These are phyloP conservation scores for Polychaeton citri DNA, from an alignment of 2,329 filamentous ascomycete species.

Conservation along the genomic window DNA sequence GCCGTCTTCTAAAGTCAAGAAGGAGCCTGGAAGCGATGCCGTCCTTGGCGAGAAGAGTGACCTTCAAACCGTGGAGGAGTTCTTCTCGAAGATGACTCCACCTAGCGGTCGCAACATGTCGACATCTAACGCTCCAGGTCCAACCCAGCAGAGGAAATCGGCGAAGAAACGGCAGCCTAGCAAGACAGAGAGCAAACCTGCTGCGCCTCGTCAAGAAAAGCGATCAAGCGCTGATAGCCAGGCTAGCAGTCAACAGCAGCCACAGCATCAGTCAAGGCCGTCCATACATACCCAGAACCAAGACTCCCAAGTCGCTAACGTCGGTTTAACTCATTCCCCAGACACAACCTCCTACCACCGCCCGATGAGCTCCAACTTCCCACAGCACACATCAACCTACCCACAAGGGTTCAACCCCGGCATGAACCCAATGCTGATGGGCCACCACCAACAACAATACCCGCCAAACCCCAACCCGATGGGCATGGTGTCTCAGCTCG, in stretches of 20 bases:
- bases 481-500: slow-evolving; percentile 52
- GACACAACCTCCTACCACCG: slow-evolving; percentile 1
- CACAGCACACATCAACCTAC: slow-evolving; percentile 35
- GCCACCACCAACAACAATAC: slow-evolving; percentile 23
- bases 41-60: slow-evolving; percentile 80
- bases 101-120: slow-evolving; percentile 30
- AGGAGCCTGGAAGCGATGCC: slow-evolving; percentile 71
- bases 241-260: slow-evolving; percentile 11
- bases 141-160: slow-evolving; percentile 15
- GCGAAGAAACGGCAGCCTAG: slow-evolving; percentile 17
- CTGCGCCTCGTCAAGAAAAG: slow-evolving; percentile 4
- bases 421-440: slow-evolving; percentile 18
- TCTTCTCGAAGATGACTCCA: slow-evolving; percentile 69
- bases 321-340: not conserved
- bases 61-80: slow-evolving; percentile 88
- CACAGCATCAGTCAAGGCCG: slow-evolving; percentile 5
- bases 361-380: slow-evolving; percentile 20
- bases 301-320: slow-evolving; percentile 1
- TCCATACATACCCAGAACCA: not conserved
- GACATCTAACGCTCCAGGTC: not conserved
- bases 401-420: slow-evolving; percentile 15
- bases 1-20: slow-evolving; percentile 51
- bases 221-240: slow-evolving; percentile 7
- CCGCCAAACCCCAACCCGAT: slow-evolving; percentile 29
- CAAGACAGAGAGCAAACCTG: slow-evolving; percentile 11